Base-by-base conservation (phyloP, 1,284 basidiomycete genomes). In the Cryptococcus sp. region DNA sequence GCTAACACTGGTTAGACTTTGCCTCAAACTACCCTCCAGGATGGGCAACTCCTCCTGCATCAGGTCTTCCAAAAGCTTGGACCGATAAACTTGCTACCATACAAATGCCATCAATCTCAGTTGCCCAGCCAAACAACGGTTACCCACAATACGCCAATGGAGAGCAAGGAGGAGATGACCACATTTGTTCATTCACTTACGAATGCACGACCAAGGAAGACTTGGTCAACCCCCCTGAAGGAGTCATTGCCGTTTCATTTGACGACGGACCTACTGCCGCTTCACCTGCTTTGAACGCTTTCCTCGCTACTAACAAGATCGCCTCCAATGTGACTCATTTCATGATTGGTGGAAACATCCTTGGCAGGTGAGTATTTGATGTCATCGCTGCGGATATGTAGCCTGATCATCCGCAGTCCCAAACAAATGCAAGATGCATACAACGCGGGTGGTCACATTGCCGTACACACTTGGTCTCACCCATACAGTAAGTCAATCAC, bases 401-500 rank as follows among this genome's bases (percentile, higher is more conserved):
- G 38, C 38, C 10, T 41, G 38, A 10, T 35, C 34, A 47, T 31
- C 49, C 30, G 34, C 51, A 67, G 62, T 56, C 67, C 67, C 30
- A 58, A 53, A 36, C 48, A 35, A n/a, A 62, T 62, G 58, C 64
- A 62, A 49, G 57, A 52, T 13, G 61, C 64, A 41, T 59, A 61
- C 57, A 60, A 58, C 34, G 62, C 58, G n/a, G 72, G 73, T 52
- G 69, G 68, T 36, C 73, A 74, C 60, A 62, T 74, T 45, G 72
- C 70, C 52, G 78, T 79, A 10, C 81, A 82, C 72, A 82, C 80
- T 49, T 82, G 79, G 78, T 76, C 78, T 5, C 80, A 81, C 64
- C 74, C 63, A 4, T 69, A 71, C 60, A 74, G 68, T 71, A 60
- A 53, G 65, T 72, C 13, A 57, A 43, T 36, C 8, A 55, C 34